Evolutionary conservation across 2,329 filamentous ascomycete genomes (phyloP), one percentile per base, ranked within the genome.

Genomic region (Penicillium sp.): DNA sequence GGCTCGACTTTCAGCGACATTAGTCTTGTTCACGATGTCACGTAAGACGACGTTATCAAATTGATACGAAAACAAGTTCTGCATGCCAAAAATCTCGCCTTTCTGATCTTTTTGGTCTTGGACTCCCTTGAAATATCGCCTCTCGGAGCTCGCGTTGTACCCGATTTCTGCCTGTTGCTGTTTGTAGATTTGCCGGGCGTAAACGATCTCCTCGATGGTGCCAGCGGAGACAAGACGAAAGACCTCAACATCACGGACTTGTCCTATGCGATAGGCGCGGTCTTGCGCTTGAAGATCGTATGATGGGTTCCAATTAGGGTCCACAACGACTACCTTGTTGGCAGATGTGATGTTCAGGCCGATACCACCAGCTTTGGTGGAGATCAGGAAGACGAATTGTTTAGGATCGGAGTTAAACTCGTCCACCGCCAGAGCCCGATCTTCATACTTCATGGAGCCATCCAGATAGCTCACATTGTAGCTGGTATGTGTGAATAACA

Each of bases 21-120:
- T 99, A 27, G 95, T 98, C 75, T 97, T 96, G 79, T 98, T 96
- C 66, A 99, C 91, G 64, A 99, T 98, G 55, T 97, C 91, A n/a
- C 90, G 85, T 5, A 98, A 82, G 14, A 97, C 82, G 13, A 96
- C 84, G 58, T 90, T 90, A 63, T 93, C 85, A 48, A 86, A 85
- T 61, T 91, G 87, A 61, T 91, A 97, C 0, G 86, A 86, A 66
- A 99, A 91, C 13, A 99, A 82, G 64, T 99, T 99, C 22, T 83
- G 77, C 2, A 98, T 81, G 0, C 95, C 95, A 65, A 99, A 99
- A 22, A 99, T 91, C 73, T 99, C 95, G 16, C 95, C 95, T 65
- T 93, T 93, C 62, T 93, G 87, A 27, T 85, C 85, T 24, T 85
- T 86, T 63, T 91, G 86, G 60, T 96, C 89, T 75, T 97, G 93